Conservation (phyloP, 2,329 filamentous ascomycete species). For the Nannizziopsis arthrosporioides region DNA sequence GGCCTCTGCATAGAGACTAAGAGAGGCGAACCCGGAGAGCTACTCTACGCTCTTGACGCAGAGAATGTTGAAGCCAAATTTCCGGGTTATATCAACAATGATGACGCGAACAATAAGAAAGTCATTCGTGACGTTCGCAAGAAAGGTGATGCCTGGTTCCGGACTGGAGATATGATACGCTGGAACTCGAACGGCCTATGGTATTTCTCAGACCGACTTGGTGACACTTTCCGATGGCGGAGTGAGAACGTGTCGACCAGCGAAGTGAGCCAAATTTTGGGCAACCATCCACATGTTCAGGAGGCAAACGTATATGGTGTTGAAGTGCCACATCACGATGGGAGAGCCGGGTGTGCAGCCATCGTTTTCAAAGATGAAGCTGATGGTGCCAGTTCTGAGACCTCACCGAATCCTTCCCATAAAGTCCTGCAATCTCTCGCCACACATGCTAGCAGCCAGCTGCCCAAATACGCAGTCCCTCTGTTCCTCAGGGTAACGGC, state of each 20-base stretch:
- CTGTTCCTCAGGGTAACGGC: conserved; percentile 61
- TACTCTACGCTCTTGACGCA: conserved; percentile 59
- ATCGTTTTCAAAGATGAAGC: conserved; percentile 44
- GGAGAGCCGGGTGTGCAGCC: conserved; percentile 69
- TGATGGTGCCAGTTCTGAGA: conserved; percentile 20
- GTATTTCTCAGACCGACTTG: conserved; percentile 62
- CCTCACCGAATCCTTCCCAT: conserved; percentile 23
- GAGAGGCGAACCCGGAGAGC: conserved; percentile 58
- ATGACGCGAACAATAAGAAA: conserved; percentile 58
- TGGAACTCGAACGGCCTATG: conserved; percentile 58
- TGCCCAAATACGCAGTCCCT: conserved; percentile 66
- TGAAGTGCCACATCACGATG: conserved; percentile 65
- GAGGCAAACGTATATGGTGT: conserved; percentile 87
- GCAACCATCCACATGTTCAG: conserved; percentile 51
- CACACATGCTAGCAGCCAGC: conserved; percentile 41
- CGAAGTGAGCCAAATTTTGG: conserved; percentile 67
- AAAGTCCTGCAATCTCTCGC: conserved; percentile 49
- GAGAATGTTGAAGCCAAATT: conserved; percentile 53
- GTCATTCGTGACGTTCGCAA: conserved; percentile 60
- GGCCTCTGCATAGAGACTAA: conserved; percentile 53
- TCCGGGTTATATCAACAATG: conserved; percentile 72
- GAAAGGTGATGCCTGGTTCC: conserved; percentile 71
- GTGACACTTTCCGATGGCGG: conserved; percentile 50
- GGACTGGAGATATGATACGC: conserved; percentile 71
- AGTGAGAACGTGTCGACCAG: conserved; percentile 71